Evolutionary conservation across 2,329 filamentous ascomycete species (phyloP).

Genomic region (Macroventuria anomochaeta): DNA sequence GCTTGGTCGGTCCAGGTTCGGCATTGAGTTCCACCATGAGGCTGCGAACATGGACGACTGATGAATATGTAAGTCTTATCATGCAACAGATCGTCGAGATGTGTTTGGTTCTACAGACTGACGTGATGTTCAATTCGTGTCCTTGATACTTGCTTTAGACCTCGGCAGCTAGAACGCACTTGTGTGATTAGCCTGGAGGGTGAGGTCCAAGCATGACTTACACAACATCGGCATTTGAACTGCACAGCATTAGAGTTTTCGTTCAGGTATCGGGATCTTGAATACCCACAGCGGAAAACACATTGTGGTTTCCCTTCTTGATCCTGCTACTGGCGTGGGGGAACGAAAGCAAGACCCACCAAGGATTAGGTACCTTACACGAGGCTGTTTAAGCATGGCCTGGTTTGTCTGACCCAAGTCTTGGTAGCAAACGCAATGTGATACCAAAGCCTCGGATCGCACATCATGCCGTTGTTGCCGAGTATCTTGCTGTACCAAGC

Average conservation of each 20-base stretch:
- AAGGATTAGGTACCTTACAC: constrained; percentile 42
- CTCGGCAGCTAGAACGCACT: background rate
- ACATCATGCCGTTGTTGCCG: background rate
- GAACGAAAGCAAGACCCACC: constrained; percentile 25
- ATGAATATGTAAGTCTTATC: background rate
- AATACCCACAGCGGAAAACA: constrained; percentile 21
- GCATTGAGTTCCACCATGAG: constrained; percentile 32
- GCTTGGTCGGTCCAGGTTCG: constrained; percentile 32
- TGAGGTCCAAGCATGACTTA: background rate
- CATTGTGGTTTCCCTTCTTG: constrained; percentile 18
- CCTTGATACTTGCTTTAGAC: background rate
- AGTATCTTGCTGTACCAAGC: background rate
- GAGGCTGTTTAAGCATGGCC: constrained; percentile 27
- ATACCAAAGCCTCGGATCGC: constrained; percentile 1
- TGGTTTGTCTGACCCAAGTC: constrained; percentile 24
- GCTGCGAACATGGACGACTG: constrained; percentile 26
- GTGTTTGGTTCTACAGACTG: background rate
- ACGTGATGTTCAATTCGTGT: background rate
- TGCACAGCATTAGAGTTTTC: background rate
- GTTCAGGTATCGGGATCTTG: background rate
- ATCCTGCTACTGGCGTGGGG: constrained; percentile 38
- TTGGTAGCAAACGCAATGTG: constrained; percentile 40
- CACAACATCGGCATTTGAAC: constrained; percentile 4
- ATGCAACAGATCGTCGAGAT: too few species aligned
- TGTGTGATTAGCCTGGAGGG: background rate